Conservation (phyloP, 352 stramenopile species). For the Phytophthora boehmeriae region DNA sequence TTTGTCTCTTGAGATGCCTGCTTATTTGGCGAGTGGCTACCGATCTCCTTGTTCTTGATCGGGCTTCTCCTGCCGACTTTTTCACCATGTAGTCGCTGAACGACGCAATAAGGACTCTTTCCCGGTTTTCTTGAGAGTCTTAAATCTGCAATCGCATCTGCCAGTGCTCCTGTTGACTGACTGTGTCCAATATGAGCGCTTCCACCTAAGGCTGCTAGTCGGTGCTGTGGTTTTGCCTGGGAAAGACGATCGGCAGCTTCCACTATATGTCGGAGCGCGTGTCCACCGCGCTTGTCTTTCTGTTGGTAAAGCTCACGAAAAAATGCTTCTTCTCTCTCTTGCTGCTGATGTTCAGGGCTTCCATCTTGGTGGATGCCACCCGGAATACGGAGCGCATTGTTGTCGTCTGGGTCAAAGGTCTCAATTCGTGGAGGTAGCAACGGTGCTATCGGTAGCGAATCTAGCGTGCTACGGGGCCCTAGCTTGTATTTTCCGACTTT, state of each 20-base stretch:
- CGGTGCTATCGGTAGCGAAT: slow-evolving; percentile 49
- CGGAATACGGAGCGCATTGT: slow-evolving; percentile 31
- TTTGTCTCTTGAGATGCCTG: slow-evolving; percentile 6
- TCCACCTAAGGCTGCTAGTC: slow-evolving; percentile 40
- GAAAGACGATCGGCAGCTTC: slow-evolving; percentile 57
- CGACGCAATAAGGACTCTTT: slow-evolving; percentile 66
- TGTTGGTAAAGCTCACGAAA: slow-evolving; percentile 76
- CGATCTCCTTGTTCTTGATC: slow-evolving; percentile 16
- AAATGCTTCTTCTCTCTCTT: slow-evolving; percentile 68
- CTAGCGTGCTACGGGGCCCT: slow-evolving; percentile 32
- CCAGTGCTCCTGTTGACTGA: slow-evolving; percentile 47
- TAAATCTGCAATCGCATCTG: slow-evolving; percentile 49
- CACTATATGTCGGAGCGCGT: slow-evolving; percentile 79
- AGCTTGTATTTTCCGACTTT: slow-evolving; percentile 18
- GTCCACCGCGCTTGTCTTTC: slow-evolving; percentile 44
- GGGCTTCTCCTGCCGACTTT: slow-evolving; percentile 1
- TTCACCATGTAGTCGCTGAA: slow-evolving; percentile 39
- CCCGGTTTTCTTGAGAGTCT: slow-evolving; percentile 27
- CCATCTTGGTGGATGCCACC: slow-evolving; percentile 17
- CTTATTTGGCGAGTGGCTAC: slow-evolving; percentile 13
- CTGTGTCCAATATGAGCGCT: slow-evolving; percentile 39
- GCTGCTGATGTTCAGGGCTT: slow-evolving; percentile 23
- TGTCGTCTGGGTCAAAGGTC: slow-evolving; percentile 48
- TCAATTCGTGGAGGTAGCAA: slow-evolving; percentile 68
- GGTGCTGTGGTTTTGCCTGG: slow-evolving; percentile 53